Base-by-base conservation (phyloP, 495 filamentous ascomycete species). In the Talaromyces nanjingensis region DNA sequence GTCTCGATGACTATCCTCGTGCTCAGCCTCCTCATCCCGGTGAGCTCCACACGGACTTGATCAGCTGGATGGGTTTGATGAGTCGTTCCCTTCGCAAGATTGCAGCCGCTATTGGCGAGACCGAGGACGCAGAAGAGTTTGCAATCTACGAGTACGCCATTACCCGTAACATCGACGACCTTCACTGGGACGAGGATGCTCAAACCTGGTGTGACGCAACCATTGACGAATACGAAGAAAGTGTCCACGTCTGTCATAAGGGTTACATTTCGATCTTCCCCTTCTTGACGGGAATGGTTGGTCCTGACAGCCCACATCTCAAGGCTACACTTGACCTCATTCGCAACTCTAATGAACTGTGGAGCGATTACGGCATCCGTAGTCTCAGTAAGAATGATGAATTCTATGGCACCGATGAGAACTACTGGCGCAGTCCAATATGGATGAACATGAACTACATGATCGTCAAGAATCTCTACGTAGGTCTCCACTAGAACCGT, bases 381-480 rank as follows among this genome's bases (percentile, higher is more conserved):
- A 96, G 91, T 73, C 71, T 98, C 73, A 96, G 92, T 74, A 89
- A 89, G 79, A 84, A 83, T 64, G 89, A 94, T 65, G 82, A 88
- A 70, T 83, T 89, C 67, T 97, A 96, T 69, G 91, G 86, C 18
- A 96, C 91, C 0, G 91, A 80, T 3, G 94, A 98, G 81, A 97
- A 98, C 68, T 98, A 98, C 77, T 98, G 94, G 94, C 81, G 92
- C 60, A 91, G 92, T 62, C 94, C 94, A 6, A 81, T 98, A 4
- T 98, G 94, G 94, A 90, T 98, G 65, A 97, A 96, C 68, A 96
- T 98, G 63, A 98, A 98, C 73, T 98, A 97, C 69, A 79, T 98
- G 62, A 88, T 89, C 45, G 80, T 98, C 61, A 83, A 84, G 67
- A 85, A 89, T 69, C 84, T 98, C n/a, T 80, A 90, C 60, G 93